Percentiles rank a stretch among this genome's conserved stretches.
These are phyloP conservation scores for Ustilago sp. DNA, from an alignment of 1,284 basidiomycete species.

Conservation along the genomic window DNA sequence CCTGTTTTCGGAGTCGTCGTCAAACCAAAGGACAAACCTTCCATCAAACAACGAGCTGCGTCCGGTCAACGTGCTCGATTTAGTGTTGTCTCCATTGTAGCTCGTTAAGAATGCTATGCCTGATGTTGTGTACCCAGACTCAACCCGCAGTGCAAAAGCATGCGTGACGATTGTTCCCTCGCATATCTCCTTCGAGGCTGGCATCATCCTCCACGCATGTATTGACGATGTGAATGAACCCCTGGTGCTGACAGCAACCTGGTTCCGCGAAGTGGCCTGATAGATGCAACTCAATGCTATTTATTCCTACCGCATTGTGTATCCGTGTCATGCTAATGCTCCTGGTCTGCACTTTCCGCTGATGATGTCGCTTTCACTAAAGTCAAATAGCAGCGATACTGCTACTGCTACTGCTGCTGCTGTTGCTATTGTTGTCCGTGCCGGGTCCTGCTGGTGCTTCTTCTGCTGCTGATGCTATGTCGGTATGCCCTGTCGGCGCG, in stretches of 20 bases:
- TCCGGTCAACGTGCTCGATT: too few species aligned
- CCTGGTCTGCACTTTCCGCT: not conserved
- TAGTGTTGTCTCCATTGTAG: too few species aligned
- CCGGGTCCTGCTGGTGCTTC: not conserved
- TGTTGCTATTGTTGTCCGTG: conserved; percentile 1
- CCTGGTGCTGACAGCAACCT: too few species aligned
- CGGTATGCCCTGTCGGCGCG: not conserved
- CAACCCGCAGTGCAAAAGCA: not conserved
- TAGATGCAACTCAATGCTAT: too few species aligned
- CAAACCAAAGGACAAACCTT: too few species aligned
- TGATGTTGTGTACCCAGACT: not conserved
- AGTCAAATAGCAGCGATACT: not conserved
- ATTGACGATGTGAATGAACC: not conserved
- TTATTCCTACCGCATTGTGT: too few species aligned
- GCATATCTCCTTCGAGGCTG: not conserved
- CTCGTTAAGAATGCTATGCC: too few species aligned
- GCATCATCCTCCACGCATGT: too few species aligned
- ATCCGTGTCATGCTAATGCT: not conserved
- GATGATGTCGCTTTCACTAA: not conserved
- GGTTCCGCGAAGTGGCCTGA: too few species aligned
- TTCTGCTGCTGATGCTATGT: not conserved
- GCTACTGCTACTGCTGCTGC: not conserved
- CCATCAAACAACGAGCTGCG: too few species aligned
- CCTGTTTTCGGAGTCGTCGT: too few species aligned
- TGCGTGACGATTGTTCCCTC: not conserved